Percentiles rank a stretch among this genome's conserved stretches.
These are phyloP conservation scores for Colletotrichum abscissum DNA, from an alignment of 2,329 filamentous ascomycete species.

Conservation along the genomic window DNA sequence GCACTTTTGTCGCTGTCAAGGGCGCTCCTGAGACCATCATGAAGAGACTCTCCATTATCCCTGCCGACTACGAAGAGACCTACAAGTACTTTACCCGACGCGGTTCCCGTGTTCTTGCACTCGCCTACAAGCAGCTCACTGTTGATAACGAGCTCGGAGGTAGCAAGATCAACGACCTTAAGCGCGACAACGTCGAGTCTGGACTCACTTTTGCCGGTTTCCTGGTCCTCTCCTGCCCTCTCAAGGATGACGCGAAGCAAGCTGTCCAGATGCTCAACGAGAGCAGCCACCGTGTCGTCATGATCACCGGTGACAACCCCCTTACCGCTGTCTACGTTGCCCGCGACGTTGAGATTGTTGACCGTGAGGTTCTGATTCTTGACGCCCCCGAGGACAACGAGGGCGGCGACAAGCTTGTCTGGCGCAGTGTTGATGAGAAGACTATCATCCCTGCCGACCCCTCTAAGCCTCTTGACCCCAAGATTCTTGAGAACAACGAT, in stretches of 20 bases:
- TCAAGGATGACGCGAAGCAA: slow-evolving; percentile 96
- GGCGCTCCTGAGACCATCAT: slow-evolving; percentile 97
- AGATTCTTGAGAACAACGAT: slow-evolving; percentile 87
- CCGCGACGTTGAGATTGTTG: slow-evolving; percentile 95
- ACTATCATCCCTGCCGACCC: slow-evolving; percentile 87
- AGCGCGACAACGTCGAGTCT: slow-evolving; percentile 90
- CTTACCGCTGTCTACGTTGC: slow-evolving; percentile 97
- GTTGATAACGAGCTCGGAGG: slow-evolving; percentile 84
- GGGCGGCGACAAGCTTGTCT: slow-evolving; percentile 84
- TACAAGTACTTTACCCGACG: slow-evolving; percentile 98
- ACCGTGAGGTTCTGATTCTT: slow-evolving; percentile 92
- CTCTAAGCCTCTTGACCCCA: slow-evolving; percentile 79
- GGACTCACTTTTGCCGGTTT: slow-evolving; percentile 93
- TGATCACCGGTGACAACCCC: slow-evolving; percentile 99
- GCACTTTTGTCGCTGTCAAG: slow-evolving; percentile 95
- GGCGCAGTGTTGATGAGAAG: slow-evolving; percentile 95
- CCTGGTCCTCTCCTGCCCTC: slow-evolving; percentile 91
- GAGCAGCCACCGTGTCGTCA: slow-evolving; percentile 97
- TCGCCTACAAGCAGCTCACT: slow-evolving; percentile 93
- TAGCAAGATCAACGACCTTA: slow-evolving; percentile 89
- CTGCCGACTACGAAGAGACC: slow-evolving; percentile 93
- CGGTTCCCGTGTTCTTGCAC: slow-evolving; percentile 90
- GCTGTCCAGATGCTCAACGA: slow-evolving; percentile 98
- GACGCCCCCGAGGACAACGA: slow-evolving; percentile 93
- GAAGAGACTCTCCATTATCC: slow-evolving; percentile 87